Evolutionary conservation across 2,329 filamentous ascomycete genomes (phyloP).

Genomic region (Exophiala oligosperma): DNA sequence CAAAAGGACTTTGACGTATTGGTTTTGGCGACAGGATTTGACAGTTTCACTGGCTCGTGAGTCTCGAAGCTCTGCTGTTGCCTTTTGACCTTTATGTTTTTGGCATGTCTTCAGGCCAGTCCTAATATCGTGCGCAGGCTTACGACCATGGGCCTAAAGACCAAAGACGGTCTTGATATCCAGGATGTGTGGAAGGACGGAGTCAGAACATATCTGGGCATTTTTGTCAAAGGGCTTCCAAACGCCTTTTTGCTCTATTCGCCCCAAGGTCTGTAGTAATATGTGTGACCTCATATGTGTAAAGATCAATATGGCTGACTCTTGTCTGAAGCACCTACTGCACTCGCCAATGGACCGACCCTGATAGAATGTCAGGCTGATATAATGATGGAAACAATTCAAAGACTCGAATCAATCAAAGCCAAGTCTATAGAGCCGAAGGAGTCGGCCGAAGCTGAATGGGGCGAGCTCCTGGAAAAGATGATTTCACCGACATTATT

Average conservation of each 20-base stretch:
- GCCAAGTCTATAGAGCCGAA: constrained; percentile 55
- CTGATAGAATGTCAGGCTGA: constrained; percentile 53
- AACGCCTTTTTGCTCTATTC: constrained; percentile 57
- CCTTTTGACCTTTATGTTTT: too few species aligned
- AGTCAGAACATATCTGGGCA: constrained; percentile 44
- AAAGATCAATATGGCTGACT: not conserved
- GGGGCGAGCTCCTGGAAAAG: constrained; percentile 52
- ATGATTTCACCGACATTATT: constrained; percentile 50
- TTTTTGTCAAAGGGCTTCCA: constrained; percentile 43
- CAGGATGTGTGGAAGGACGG: constrained; percentile 39
- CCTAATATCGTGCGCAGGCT: constrained; percentile 29
- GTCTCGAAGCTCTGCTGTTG: not conserved
- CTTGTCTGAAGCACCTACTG: constrained; percentile 27
- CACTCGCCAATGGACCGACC: constrained; percentile 39
- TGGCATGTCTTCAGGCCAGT: not conserved
- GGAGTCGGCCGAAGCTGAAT: constrained; percentile 46
- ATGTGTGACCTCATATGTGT: not conserved
- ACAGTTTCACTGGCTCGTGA: constrained; percentile 39
- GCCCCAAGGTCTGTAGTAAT: constrained; percentile 42
- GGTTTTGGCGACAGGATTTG: constrained; percentile 47
- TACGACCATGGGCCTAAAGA: constrained; percentile 41
- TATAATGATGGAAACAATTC: constrained; percentile 49
- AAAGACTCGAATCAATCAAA: constrained; percentile 47
- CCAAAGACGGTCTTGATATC: constrained; percentile 34
- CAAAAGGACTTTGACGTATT: constrained; percentile 41